Percentiles rank a stretch among this genome's conserved stretches.
Conservation (phyloP, 2,329 filamentous ascomycete species). For the Ascomycota sp. region DNA sequence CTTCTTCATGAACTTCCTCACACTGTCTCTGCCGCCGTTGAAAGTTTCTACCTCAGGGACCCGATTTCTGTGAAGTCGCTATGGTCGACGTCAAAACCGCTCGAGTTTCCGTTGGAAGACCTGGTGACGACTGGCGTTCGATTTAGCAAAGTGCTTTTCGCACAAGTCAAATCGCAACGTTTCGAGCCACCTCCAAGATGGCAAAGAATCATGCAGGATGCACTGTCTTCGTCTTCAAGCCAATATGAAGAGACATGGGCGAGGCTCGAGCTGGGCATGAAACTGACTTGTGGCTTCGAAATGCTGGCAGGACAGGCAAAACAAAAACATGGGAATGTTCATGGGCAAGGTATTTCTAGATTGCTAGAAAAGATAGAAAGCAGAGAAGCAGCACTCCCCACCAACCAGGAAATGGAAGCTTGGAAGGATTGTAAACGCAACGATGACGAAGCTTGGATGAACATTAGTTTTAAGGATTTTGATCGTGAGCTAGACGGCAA, state of each 20-base stretch:
- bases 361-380: slow-evolving; percentile 58
- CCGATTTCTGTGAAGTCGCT: slow-evolving; percentile 54
- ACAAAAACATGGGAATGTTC: slow-evolving; percentile 44
- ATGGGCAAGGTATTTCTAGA: slow-evolving; percentile 56
- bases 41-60: slow-evolving; percentile 84
- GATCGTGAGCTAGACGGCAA: slow-evolving; percentile 53
- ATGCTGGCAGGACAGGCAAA: slow-evolving; percentile 55
- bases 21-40: slow-evolving; percentile 63
- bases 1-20: slow-evolving; percentile 57
- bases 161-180: slow-evolving; percentile 71
- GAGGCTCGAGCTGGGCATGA: slow-evolving; percentile 61
- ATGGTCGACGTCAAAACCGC: slow-evolving; percentile 27
- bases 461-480: slow-evolving; percentile 80
- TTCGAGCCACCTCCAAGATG: slow-evolving; percentile 44
- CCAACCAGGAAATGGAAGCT: slow-evolving; percentile 45
- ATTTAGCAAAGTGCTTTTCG: slow-evolving; percentile 79
- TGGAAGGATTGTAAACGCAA: slow-evolving; percentile 47
- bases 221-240: not conserved
- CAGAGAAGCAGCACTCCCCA: slow-evolving; percentile 45
- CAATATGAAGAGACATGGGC: slow-evolving; percentile 5
- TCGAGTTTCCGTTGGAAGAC: slow-evolving; percentile 56
- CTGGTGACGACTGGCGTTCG: slow-evolving; percentile 58
- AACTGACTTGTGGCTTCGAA: slow-evolving; percentile 75
- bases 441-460: slow-evolving; percentile 78
- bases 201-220: slow-evolving; percentile 13